These are phyloP conservation scores for Botrytis aclada DNA, from an alignment of 2,329 filamentous ascomycete genomes.

Conservation along the genomic window DNA sequence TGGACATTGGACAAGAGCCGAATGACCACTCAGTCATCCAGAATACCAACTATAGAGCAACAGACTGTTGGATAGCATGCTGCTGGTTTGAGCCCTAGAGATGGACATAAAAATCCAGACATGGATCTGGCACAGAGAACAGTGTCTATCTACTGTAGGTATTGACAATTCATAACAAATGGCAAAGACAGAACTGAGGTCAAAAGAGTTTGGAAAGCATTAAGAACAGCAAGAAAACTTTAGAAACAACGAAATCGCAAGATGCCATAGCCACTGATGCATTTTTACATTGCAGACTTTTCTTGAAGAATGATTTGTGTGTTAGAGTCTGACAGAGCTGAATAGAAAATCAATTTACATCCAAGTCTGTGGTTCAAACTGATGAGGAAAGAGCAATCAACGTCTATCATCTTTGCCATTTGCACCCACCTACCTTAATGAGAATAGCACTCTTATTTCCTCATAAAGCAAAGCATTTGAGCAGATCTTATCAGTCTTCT, in stretches of 20 bases:
- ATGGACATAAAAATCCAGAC: background rate
- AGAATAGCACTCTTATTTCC: background rate
- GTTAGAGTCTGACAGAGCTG: background rate
- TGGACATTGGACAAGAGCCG: background rate
- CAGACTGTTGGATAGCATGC: background rate
- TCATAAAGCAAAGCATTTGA: background rate
- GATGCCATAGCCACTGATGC: background rate
- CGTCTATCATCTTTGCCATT: background rate
- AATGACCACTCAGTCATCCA: background rate
- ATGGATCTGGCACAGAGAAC: background rate
- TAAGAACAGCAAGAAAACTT: rapidly evolving
- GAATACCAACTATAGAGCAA: background rate
- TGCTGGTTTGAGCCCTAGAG: background rate
- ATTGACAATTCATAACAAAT: background rate
- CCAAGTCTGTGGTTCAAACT: background rate
- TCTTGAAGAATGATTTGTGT: background rate
- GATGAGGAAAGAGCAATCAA: background rate
- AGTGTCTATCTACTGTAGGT: background rate
- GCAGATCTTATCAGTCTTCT: too few relatives aligned
- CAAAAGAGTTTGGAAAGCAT: background rate
- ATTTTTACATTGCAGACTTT: rapidly evolving
- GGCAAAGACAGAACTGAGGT: background rate
- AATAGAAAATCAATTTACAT: background rate
- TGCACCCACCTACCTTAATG: background rate
- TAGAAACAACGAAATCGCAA: background rate